These are phyloP conservation scores for Fusarium euwallaceae DNA, from an alignment of 2,329 filamentous ascomycete genomes.

Conservation along the genomic window DNA sequence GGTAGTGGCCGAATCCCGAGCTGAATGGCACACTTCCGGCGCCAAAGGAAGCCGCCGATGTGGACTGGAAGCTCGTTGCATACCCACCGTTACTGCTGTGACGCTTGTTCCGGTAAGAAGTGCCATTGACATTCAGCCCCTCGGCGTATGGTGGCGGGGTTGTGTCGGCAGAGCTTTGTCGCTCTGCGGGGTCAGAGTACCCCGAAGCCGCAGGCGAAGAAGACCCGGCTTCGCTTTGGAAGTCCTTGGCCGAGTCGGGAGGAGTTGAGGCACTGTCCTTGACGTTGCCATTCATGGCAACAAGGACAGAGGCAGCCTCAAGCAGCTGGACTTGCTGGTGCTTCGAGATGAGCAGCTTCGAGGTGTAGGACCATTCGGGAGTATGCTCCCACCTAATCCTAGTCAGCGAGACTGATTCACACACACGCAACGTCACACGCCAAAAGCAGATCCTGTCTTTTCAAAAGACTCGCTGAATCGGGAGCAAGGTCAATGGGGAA, in stretches of 20 bases:
- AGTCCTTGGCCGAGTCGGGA: constrained; percentile 75
- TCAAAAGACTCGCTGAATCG: constrained; percentile 50
- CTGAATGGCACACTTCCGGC: constrained; percentile 62
- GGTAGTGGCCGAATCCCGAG: constrained; percentile 69
- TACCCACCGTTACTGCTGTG: constrained; percentile 70
- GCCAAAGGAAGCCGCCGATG: constrained; percentile 65
- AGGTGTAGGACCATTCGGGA: constrained; percentile 96
- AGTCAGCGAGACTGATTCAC: constrained; percentile 47
- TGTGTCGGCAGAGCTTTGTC: constrained; percentile 88
- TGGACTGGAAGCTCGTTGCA: constrained; percentile 86
- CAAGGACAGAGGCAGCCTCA: constrained; percentile 95
- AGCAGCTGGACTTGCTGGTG: constrained; percentile 98
- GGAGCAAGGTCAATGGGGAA: constrained; percentile 58
- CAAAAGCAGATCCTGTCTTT: constrained; percentile 25
- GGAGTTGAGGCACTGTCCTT: constrained; percentile 68
- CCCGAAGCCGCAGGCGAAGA: constrained; percentile 84
- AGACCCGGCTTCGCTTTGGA: constrained; percentile 84
- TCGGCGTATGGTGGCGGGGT: constrained; percentile 88
- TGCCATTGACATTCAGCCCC: constrained; percentile 66
- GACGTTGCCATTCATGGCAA: constrained; percentile 80
- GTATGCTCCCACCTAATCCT: constrained; percentile 94
- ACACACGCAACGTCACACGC: constrained; percentile 33
- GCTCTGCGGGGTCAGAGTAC: constrained; percentile 82
- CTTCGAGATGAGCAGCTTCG: constrained; percentile 98
- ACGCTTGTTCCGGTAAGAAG: constrained; percentile 68